Evolutionary conservation across 768 basidiomycete genomes (phyloP).

Genomic region (Auriscalpium vulgare): DNA sequence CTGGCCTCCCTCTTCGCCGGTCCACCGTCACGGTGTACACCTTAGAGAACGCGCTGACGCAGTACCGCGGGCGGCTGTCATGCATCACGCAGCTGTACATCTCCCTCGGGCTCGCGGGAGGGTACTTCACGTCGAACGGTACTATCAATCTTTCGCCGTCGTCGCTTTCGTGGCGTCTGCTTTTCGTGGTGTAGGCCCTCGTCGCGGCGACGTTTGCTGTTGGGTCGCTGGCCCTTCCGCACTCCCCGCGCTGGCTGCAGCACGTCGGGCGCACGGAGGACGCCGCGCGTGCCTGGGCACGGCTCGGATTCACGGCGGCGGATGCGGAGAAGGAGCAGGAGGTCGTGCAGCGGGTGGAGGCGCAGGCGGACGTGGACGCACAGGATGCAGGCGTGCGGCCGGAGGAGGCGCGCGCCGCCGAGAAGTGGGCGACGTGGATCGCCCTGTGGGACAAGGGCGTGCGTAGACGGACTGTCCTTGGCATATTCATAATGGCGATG

Average conservation of each 20-base stretch:
- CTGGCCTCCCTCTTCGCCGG: constrained; percentile 34
- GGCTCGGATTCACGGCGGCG: constrained; percentile 18
- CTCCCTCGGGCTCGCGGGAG: constrained; percentile 32
- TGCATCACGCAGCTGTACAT: constrained; percentile 35
- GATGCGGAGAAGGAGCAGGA: constrained; percentile 23
- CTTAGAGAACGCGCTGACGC: constrained; percentile 34
- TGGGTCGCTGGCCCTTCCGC: constrained; percentile 26
- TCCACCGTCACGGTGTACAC: constrained; percentile 33
- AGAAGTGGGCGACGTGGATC: constrained; percentile 8
- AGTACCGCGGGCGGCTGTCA: constrained; percentile 33
- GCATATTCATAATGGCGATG: constrained; percentile 37
- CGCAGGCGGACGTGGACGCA: constrained; percentile 14
- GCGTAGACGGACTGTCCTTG: constrained; percentile 29
- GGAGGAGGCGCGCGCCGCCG: no score
- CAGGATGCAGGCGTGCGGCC: neutral
- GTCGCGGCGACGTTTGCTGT: constrained; percentile 23
- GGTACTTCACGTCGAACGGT: constrained; percentile 33
- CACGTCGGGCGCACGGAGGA: constrained; percentile 28
- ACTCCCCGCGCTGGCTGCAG: constrained; percentile 35
- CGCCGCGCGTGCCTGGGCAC: constrained; percentile 22
- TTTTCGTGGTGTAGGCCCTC: constrained; percentile 27
- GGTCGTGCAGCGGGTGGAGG: constrained; percentile 11
- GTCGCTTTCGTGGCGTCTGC: constrained; percentile 31
- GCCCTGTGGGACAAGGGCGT: constrained; percentile 22
- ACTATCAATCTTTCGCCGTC: constrained; percentile 20